A percentile compares a stretch with the other conserved stretches of the same genome.
These are phyloP conservation scores for Entamoeba invadens DNA, from an alignment of 208 protist genomes.

Conservation along the genomic window DNA sequence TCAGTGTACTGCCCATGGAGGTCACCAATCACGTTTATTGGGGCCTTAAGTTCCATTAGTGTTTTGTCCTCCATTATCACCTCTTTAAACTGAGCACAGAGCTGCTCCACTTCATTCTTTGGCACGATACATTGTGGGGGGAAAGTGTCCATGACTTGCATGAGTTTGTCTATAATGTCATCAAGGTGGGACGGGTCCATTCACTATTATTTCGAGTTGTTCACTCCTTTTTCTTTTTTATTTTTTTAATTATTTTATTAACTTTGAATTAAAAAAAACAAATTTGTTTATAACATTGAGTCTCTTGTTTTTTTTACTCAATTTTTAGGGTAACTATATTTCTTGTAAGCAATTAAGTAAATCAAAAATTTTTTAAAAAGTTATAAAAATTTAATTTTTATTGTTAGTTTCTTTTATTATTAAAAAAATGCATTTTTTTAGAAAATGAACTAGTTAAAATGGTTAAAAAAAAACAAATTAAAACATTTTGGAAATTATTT, in stretches of 20 bases:
- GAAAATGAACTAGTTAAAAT: no score
- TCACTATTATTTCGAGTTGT: no score
- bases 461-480: no score
- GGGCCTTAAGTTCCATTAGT: slow-evolving; percentile 48
- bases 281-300: not conserved
- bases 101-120: not conserved
- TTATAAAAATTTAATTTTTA: no score
- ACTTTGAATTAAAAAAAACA: not conserved
- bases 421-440: no score
- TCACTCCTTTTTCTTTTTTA: not conserved
- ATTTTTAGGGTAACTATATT: no score
- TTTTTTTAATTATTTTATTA: not conserved
- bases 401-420: no score
- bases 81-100: slow-evolving; percentile 21
- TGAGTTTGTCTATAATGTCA: not conserved
- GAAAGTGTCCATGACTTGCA: not conserved
- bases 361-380: no score
- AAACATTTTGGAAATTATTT: no score
- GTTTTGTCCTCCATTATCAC: slow-evolving; percentile 46
- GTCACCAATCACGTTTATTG: slow-evolving; percentile 60
- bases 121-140: not conserved
- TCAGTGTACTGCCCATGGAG: slow-evolving; percentile 98
- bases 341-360: no score
- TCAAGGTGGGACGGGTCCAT: not conserved
- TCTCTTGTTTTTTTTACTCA: not conserved